Conservation (phyloP, 441 rosid species). For the Cnidoscolus chayamansa region DNA sequence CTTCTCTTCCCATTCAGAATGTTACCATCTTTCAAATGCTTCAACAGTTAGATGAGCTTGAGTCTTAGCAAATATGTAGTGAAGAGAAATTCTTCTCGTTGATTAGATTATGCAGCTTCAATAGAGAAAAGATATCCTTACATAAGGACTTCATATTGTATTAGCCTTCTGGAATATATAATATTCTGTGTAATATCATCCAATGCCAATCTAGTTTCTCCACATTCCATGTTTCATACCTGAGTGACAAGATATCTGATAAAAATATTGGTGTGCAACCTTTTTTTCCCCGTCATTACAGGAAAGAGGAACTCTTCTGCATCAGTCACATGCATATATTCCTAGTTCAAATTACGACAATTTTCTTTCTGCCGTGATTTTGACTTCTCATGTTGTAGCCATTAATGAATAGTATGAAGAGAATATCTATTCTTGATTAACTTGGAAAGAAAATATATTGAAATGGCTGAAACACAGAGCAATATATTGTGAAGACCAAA, state of each 20-base stretch:
- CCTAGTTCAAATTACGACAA: background rate
- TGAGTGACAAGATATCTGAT: too few relatives aligned
- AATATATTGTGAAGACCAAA: too few relatives aligned
- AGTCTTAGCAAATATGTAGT: slow-evolving; percentile 27
- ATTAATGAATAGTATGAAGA: too few relatives aligned
- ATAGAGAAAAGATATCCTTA: background rate
- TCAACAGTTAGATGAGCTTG: slow-evolving; percentile 49
- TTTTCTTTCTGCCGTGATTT: too few relatives aligned
- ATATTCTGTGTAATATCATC: slow-evolving; percentile 4
- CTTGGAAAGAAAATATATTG: too few relatives aligned
- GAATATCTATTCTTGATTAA: too few relatives aligned
- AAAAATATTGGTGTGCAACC: too few relatives aligned
- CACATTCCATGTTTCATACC: background rate
- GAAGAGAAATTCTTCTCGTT: slow-evolving; percentile 4
- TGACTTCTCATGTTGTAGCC: too few relatives aligned
- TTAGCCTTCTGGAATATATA: slow-evolving; percentile 20
- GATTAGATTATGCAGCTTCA: slow-evolving; percentile 3
- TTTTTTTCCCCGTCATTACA: too few relatives aligned
- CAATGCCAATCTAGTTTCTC: background rate
- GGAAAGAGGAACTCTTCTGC: background rate
- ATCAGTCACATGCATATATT: background rate
- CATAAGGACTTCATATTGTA: background rate
- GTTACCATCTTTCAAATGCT: slow-evolving; percentile 57
- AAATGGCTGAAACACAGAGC: too few relatives aligned
- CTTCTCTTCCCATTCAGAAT: slow-evolving; percentile 34